Conservation (phyloP, 2,329 filamentous ascomycete genomes). For the Fusarium graminum region DNA sequence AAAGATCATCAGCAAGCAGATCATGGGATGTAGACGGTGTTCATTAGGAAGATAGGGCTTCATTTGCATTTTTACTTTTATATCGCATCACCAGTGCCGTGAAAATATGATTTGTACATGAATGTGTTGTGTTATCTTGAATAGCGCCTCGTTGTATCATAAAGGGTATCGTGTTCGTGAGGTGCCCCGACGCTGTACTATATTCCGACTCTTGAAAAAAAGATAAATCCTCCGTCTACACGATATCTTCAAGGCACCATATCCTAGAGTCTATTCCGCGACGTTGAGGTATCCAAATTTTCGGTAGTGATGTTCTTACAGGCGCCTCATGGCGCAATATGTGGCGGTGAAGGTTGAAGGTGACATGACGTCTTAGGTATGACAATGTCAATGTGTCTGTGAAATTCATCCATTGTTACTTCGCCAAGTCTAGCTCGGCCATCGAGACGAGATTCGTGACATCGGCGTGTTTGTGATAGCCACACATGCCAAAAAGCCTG, state of each 20-base stretch:
- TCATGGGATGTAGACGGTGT: constrained; percentile 3
- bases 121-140: constrained; percentile 6
- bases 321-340: not conserved
- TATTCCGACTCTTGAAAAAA: not conserved
- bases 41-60: not conserved
- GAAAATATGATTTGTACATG: constrained; percentile 12
- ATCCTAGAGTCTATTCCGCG: not conserved
- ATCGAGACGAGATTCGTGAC: not conserved
- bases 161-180: constrained; percentile 23
- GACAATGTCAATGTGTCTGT: not conserved
- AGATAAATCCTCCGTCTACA: not conserved
- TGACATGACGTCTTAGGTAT: not conserved
- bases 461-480: not conserved
- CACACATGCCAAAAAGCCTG: not conserved
- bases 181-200: not conserved
- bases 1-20: not conserved
- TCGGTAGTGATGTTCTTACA: not conserved
- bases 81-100: not conserved
- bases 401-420: not conserved
- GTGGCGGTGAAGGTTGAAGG: too few relatives aligned
- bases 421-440: not conserved
- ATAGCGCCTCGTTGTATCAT: constrained; percentile 18
- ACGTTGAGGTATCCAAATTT: not conserved
- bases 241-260: too few relatives aligned
- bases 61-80: constrained; percentile 6